Percentiles rank a stretch among this genome's conserved stretches.
These are phyloP conservation scores for Alternaria metachromatica DNA, from an alignment of 2,329 filamentous ascomycete species.

Conservation along the genomic window DNA sequence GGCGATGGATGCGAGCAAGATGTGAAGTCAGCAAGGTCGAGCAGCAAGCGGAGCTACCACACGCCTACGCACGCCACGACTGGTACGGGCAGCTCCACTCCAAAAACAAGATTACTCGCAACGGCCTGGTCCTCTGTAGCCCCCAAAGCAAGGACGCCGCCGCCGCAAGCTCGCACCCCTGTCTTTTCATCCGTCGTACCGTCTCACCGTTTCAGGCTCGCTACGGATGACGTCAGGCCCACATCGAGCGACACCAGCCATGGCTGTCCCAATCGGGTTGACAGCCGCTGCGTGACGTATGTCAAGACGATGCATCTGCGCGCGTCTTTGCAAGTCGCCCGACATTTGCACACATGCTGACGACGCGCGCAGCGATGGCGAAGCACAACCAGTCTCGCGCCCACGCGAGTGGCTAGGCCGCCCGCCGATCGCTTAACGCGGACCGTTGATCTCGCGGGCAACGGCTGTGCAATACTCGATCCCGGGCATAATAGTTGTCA, in stretches of 20 bases:
- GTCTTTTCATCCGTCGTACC: background rate
- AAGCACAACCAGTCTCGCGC: background rate
- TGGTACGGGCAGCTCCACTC: conserved; percentile 17
- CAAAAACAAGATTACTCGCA: conserved; percentile 47
- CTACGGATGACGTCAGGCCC: conserved; percentile 31
- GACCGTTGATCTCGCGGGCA: background rate
- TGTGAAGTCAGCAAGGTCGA: conserved; percentile 17
- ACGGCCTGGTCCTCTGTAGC: conserved; percentile 17
- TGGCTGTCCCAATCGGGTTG: background rate
- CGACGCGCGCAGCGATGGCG: conserved; percentile 13
- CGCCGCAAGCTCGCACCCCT: conserved; percentile 17
- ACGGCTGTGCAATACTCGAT: background rate
- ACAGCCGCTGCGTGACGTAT: conserved; percentile 3
- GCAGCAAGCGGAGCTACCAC: conserved; percentile 8
- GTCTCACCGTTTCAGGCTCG: background rate
- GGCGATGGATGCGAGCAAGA: background rate
- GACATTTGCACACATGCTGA: conserved; percentile 17
- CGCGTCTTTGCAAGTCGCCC: background rate
- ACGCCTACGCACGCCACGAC: conserved; percentile 6
- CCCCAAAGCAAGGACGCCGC: conserved; percentile 7
- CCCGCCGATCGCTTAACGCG: conserved; percentile 2
- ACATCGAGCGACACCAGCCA: background rate
- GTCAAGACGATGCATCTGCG: background rate
- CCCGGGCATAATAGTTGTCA: background rate
- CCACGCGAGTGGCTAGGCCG: background rate